A percentile compares a stretch with the other conserved stretches of the same genome.
phyloP scores from a whole-genome alignment of 2,329 filamentous ascomycete genomes.

The Ceratocystis ficicola region DNA sequence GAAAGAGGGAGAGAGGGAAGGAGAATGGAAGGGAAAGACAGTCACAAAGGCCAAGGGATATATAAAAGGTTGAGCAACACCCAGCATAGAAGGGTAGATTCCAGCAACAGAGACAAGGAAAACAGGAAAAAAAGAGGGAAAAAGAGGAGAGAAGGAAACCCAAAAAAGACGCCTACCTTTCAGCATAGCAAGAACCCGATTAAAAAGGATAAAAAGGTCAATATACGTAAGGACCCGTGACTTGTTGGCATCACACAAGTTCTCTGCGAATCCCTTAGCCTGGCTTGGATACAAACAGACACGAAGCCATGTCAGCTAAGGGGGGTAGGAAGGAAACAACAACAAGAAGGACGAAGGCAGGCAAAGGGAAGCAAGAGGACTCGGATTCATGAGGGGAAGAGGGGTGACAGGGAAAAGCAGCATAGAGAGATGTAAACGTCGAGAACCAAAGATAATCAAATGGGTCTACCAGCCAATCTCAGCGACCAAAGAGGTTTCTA shows the following conservation, averaged over 20 bases:
- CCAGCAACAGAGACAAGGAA: not conserved
- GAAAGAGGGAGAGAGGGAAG: not conserved
- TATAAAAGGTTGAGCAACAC: too few species aligned
- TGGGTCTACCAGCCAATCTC: too few species aligned
- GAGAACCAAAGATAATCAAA: too few species aligned
- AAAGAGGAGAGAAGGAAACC: not conserved
- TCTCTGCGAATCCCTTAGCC: not conserved
- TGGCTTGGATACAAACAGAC: not conserved
- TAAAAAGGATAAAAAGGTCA: not conserved
- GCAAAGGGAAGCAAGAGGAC: not conserved
- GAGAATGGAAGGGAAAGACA: not conserved
- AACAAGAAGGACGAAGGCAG: not conserved
- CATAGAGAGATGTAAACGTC: too few species aligned
- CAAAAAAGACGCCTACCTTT: not conserved
- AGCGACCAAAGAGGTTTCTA: too few species aligned
- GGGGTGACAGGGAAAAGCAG: too few species aligned
- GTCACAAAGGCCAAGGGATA: too few species aligned
- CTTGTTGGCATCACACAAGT: conserved; percentile 6
- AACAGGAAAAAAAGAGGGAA: not conserved
- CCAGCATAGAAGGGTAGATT: not conserved
- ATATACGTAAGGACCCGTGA: conserved; percentile 3
- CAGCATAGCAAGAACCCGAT: not conserved
- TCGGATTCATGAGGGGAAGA: too few species aligned
- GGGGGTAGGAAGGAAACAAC: not conserved
- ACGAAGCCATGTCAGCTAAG: not conserved